A percentile compares a stretch with the other conserved stretches of the same genome.
Evolutionary conservation across 78 protist species (phyloP).

Genomic region (Dictyostelium purpureum): DNA sequence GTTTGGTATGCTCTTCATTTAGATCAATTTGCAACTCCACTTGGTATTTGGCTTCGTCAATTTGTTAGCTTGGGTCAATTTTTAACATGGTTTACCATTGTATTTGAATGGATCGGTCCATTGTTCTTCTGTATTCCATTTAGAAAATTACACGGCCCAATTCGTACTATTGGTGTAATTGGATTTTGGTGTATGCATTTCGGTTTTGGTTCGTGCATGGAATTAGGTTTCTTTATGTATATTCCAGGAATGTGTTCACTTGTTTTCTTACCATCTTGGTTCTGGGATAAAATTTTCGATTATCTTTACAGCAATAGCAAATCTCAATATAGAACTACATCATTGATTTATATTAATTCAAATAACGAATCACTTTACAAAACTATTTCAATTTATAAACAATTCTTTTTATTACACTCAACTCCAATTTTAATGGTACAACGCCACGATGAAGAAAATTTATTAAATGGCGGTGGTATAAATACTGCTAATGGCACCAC

Average conservation of each 20-base stretch:
- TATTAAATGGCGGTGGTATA: background rate
- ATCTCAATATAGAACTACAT: background rate
- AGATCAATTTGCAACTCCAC: conserved; percentile 53
- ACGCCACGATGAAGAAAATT: background rate
- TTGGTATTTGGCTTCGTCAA: conserved; percentile 17
- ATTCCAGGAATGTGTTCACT: conserved; percentile 42
- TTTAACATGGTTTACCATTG: conserved; percentile 41
- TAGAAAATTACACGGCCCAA: conserved; percentile 21
- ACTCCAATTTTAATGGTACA: conserved; percentile 38
- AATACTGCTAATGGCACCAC: background rate
- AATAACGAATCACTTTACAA: background rate
- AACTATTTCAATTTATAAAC: background rate
- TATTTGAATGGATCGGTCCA: conserved; percentile 42
- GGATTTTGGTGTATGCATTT: conserved; percentile 66
- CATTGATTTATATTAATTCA: background rate
- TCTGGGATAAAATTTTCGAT: conserved; percentile 32
- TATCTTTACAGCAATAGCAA: background rate
- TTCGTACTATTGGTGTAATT: conserved; percentile 39
- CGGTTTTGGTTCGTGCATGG: conserved; percentile 53
- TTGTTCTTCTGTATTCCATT: conserved; percentile 42
- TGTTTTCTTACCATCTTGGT: conserved; percentile 52
- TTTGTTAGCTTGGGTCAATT: conserved; percentile 29
- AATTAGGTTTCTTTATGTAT: conserved; percentile 60
- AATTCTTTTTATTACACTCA: conserved; percentile 46
- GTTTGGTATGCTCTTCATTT: conserved; percentile 66